Evolutionary conservation across 805 yeast species (phyloP), one percentile per base, ranked within the genome.

Genomic region (Ogataea pignaliae): DNA sequence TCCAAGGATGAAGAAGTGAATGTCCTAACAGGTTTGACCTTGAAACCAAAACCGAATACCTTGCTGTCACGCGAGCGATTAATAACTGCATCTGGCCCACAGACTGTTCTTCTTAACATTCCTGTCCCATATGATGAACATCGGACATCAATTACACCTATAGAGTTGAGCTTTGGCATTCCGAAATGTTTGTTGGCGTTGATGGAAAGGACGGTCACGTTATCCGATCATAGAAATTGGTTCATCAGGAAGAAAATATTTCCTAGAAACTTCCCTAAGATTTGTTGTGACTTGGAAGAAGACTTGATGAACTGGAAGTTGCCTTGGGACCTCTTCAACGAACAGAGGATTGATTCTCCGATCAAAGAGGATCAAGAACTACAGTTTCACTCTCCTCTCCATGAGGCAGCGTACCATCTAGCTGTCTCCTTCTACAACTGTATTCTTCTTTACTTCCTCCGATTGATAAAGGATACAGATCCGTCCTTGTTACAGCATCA

Each of bases 261-360:
- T 36, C 82, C 83, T 0, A 60, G 82, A 35, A 78, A 77, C 51
- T 78, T 76, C 54, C 81, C 82, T 3, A 66, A 69, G 42, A 63
- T 76, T 3, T 77, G 82, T 51, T 76, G 81, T 41, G 81, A 77
- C 41, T 53, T 72, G 3, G 81, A 77, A 47, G 81, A 77, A 43
- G 71, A 68, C 32, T 56, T 78, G 16, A 45, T 70, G 37, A 65
- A 60, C 40, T 78, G 82, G 82, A 64, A 60, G 37, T 54, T 69
- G 14, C 70, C 67, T 16, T 75, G 80, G 81, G 56, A 60, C 33
- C 54, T 76, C 14, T 64, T 67, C 50, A 46, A 56, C 10, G 53
- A 55, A 31, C 45, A 53, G 2, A 14, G 36, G 3, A 17, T 17
- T 6, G n/a, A 36, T 3, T 10, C 36, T n/a, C 13, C 38, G 16